Base-by-base conservation (phyloP, 2,329 filamentous ascomycete genomes). In the Dothistroma pini region DNA sequence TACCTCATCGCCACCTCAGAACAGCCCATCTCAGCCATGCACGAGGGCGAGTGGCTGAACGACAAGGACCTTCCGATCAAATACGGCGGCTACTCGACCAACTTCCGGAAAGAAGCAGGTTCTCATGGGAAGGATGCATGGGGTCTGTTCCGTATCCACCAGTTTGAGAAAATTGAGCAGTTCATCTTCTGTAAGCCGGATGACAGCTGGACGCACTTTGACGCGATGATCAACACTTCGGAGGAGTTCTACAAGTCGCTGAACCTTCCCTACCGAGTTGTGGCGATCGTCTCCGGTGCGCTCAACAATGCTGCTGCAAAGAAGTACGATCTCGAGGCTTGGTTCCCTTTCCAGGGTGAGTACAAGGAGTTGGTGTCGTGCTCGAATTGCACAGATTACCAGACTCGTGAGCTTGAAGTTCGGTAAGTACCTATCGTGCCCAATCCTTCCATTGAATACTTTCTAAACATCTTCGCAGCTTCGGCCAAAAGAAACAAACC, bases 361-460 rank as follows among this genome's bases (percentile, higher is more conserved):
- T 99, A 97, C 84, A 97, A 97, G 66, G 95, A 97, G 80, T 85
- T 99, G 31, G 95, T 97, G 55, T 96, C 91, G 21, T 96, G 93
- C 84, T 96, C 91, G 63, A 99, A 99, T 80, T 99, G 95, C 81
- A 96, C 91, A 50, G 93, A 97, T 75, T 97, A 97, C 81, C 95
- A 99, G 81, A 92, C 91, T 25, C 86, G 95, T 59, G 93, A 92
- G 69, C 84, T 99, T 12, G 93, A 97, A 77, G 96, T 99, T 70
- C 86, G 95, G 61, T 70, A 58, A 52, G 66, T 38, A 12, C 2
- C 41, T 19, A 44, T 19, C n/a, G 11, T 49, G 7, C 19, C 50
- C 41, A 34, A 7, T 29, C 11, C 16, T 48, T 19, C 22, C 10
- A 54, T 19, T 4, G 16, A 11, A 12, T 22, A 29, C 16, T 12